phyloP scores from a whole-genome alignment of 148 eudicot species.

The Heliosperma pusillum region DNA sequence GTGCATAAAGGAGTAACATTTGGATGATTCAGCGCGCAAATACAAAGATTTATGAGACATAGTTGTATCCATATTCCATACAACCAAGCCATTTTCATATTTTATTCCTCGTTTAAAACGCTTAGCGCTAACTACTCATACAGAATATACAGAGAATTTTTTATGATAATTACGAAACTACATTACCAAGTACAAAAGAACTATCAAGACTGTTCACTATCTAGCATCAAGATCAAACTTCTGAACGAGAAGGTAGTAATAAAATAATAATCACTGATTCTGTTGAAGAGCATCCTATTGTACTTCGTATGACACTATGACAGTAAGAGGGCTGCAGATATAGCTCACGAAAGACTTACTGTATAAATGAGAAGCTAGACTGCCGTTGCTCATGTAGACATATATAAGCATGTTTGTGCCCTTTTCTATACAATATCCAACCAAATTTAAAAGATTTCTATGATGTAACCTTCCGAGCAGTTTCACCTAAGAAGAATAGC shows the following conservation, averaged over 20 bases:
- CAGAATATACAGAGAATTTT: neutral
- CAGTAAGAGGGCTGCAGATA: neutral
- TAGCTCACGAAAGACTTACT: conserved; percentile 41
- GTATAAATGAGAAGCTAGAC: conserved; percentile 84
- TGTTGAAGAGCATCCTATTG: neutral
- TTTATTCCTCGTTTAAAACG: no score
- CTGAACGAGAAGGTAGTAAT: neutral
- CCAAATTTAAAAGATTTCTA: conserved; percentile 91
- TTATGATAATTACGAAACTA: neutral
- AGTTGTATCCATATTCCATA: no score
- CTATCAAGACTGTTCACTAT: neutral
- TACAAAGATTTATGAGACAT: no score
- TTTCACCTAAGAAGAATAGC: conserved; percentile 55
- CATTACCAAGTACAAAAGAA: neutral
- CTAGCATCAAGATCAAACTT: neutral
- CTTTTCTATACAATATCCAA: conserved; percentile 94
- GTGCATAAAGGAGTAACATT: neutral
- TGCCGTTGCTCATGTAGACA: conserved; percentile 89
- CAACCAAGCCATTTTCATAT: no score
- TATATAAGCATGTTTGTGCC: conserved; percentile 86
- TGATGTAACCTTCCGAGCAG: conserved; percentile 93
- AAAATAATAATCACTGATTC: neutral
- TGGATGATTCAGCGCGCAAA: neutral
- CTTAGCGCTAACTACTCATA: neutral
- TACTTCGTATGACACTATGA: no score